These are phyloP conservation scores for Paramecium caudatum DNA, from an alignment of 73 alveolate species.

Conservation along the genomic window DNA sequence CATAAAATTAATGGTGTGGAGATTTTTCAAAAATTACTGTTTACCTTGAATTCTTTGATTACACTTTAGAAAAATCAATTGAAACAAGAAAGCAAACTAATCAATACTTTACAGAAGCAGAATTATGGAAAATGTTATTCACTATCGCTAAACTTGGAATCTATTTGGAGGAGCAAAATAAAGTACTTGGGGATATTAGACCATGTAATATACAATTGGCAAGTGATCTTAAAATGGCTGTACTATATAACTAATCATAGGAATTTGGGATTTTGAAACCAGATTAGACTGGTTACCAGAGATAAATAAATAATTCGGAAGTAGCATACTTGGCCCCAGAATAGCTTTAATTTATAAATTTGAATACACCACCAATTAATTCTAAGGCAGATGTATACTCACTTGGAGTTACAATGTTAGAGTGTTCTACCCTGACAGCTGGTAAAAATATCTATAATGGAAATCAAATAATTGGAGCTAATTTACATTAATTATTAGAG, in stretches of 20 bases:
- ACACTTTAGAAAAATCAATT: background rate
- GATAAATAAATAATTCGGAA: conserved; percentile 17
- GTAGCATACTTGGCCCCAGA: conserved; percentile 54
- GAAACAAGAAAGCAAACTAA: conserved; percentile 9
- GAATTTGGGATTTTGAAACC: conserved; percentile 38
- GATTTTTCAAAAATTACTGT: conserved; percentile 62
- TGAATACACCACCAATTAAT: background rate
- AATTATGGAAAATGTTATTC: conserved; percentile 44
- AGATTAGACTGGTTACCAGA: conserved; percentile 46
- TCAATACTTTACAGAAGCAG: conserved; percentile 46
- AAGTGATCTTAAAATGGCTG: conserved; percentile 53
- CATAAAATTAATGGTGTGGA: conserved; percentile 49
- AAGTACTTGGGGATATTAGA: conserved; percentile 49
- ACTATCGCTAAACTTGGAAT: conserved; percentile 35
- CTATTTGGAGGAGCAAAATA: background rate
- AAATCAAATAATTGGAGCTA: background rate
- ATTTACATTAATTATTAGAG: background rate
- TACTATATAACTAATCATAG: background rate
- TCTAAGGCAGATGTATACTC: conserved; percentile 33
- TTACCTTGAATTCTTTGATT: conserved; percentile 57
- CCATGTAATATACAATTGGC: conserved; percentile 48
- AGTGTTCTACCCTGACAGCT: conserved; percentile 6
- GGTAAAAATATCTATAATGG: conserved; percentile 30
- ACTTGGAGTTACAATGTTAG: conserved; percentile 5
- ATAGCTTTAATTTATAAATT: background rate